phyloP scores from a whole-genome alignment of 2,329 filamentous ascomycete species.

The Cytospora piceae region DNA sequence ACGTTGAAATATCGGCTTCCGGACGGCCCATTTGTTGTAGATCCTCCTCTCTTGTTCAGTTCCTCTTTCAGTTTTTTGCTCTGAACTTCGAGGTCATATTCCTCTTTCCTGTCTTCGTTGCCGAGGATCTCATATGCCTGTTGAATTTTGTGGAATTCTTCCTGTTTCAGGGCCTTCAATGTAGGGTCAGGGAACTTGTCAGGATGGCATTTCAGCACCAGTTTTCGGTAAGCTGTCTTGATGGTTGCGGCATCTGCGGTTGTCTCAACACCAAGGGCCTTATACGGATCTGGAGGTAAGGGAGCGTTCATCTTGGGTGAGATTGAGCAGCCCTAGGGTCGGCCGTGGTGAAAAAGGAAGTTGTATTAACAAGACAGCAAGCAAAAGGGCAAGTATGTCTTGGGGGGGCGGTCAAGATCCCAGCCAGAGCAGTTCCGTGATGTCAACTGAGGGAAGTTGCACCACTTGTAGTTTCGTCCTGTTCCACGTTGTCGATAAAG shows the following conservation, averaged over 20 bases:
- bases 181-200: constrained; percentile 85
- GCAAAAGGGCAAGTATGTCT: constrained; percentile 24
- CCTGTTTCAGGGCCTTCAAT: constrained; percentile 76
- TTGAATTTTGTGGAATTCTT: constrained; percentile 91
- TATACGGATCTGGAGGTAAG: constrained; percentile 75
- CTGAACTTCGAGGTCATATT: constrained; percentile 78
- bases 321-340: constrained; percentile 9
- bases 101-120: constrained; percentile 70
- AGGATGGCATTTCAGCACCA: constrained; percentile 86
- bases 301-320: constrained; percentile 49
- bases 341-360: constrained; percentile 23
- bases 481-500: constrained; percentile 25
- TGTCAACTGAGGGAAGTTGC: constrained; percentile 18
- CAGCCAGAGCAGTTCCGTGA: constrained; percentile 13
- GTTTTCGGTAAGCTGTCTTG: constrained; percentile 79
- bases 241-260: constrained; percentile 74
- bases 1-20: constrained; percentile 41
- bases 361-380: constrained; percentile 21
- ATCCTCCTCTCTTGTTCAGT: constrained; percentile 47
- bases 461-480: constrained; percentile 18
- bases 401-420: neutral
- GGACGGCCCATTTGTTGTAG: constrained; percentile 48
- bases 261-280: constrained; percentile 71
- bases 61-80: constrained; percentile 67
- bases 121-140: constrained; percentile 89